These are phyloP conservation scores for Dactylonectria estremocensis DNA, from an alignment of 2,329 filamentous ascomycete genomes.

Conservation along the genomic window DNA sequence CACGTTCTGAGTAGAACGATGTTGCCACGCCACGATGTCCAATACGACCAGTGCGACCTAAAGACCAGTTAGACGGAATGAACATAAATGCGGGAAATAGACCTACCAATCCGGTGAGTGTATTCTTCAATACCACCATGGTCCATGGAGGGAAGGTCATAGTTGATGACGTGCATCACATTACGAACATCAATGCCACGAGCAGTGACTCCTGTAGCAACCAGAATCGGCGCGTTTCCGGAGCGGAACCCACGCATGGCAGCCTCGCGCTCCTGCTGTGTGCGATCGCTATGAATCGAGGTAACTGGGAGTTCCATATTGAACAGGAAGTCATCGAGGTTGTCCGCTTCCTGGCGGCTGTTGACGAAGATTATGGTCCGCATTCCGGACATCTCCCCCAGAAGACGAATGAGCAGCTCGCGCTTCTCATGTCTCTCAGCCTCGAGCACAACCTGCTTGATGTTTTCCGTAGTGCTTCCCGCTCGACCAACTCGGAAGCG, in stretches of 20 bases:
- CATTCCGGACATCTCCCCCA: slow-evolving; percentile 78
- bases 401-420: slow-evolving; percentile 78
- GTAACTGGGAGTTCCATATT: slow-evolving; percentile 85
- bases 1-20: slow-evolving; percentile 87
- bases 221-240: slow-evolving; percentile 82
- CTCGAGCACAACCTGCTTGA: slow-evolving; percentile 82
- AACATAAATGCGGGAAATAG: slow-evolving; percentile 7
- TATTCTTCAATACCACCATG: slow-evolving; percentile 96
- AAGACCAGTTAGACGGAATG: slow-evolving; percentile 26
- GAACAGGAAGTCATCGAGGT: slow-evolving; percentile 89
- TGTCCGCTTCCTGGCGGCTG: slow-evolving; percentile 82
- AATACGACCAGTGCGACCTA: slow-evolving; percentile 93
- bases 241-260: slow-evolving; percentile 87
- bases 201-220: slow-evolving; percentile 89
- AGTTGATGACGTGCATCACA: slow-evolving; percentile 94
- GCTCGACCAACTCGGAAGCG: slow-evolving; percentile 90
- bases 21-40: slow-evolving; percentile 89
- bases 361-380: slow-evolving; percentile 95
- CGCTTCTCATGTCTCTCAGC: slow-evolving; percentile 79
- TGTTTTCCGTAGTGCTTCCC: slow-evolving; percentile 86
- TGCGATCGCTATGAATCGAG: slow-evolving; percentile 90
- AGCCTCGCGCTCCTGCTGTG: slow-evolving; percentile 92
- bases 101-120: slow-evolving; percentile 89
- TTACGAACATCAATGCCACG: slow-evolving; percentile 92
- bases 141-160: slow-evolving; percentile 81